phyloP scores from a whole-genome alignment of 116 monocot species.

The Thalassia testudinum region DNA sequence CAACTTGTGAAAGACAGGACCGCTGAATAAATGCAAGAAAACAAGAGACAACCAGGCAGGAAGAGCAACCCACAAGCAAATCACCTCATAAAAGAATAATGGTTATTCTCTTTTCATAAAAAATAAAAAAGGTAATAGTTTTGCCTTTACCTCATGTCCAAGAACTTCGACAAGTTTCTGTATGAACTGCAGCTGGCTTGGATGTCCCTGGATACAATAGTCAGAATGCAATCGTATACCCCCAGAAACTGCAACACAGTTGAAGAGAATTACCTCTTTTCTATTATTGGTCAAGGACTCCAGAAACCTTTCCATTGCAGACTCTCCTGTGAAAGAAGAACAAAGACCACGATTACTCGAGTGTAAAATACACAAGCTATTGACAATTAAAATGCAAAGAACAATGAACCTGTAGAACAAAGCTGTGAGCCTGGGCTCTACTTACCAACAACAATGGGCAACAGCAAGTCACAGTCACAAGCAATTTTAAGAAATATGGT shows the following conservation, averaged over 20 bases:
- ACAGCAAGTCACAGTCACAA: slow-evolving; percentile 39
- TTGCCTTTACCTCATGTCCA: slow-evolving; percentile 44
- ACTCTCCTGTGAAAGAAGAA: slow-evolving; percentile 28
- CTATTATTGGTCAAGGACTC: slow-evolving; percentile 19
- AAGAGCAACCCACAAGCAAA: no score
- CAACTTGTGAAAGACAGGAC: no score
- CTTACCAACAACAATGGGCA: slow-evolving; percentile 61
- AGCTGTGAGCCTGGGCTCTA: neutral
- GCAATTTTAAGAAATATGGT: slow-evolving; percentile 70
- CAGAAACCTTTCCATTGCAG: slow-evolving; percentile 36
- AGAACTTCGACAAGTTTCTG: slow-evolving; percentile 27
- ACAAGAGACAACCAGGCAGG: no score
- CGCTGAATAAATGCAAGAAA: no score
- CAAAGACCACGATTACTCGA: no score
- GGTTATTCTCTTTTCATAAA: no score
- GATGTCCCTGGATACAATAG: slow-evolving; percentile 27
- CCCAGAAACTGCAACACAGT: neutral
- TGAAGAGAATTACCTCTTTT: slow-evolving; percentile 16
- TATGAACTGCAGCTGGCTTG: slow-evolving; percentile 32
- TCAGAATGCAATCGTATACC: neutral
- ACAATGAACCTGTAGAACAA: neutral
- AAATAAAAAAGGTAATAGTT: no score
- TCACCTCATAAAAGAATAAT: no score
- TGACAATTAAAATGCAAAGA: no score
- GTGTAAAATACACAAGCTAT: no score